Evolutionary conservation across 805 yeast species (phyloP).

Genomic region (Metschnikowia orientalis): DNA sequence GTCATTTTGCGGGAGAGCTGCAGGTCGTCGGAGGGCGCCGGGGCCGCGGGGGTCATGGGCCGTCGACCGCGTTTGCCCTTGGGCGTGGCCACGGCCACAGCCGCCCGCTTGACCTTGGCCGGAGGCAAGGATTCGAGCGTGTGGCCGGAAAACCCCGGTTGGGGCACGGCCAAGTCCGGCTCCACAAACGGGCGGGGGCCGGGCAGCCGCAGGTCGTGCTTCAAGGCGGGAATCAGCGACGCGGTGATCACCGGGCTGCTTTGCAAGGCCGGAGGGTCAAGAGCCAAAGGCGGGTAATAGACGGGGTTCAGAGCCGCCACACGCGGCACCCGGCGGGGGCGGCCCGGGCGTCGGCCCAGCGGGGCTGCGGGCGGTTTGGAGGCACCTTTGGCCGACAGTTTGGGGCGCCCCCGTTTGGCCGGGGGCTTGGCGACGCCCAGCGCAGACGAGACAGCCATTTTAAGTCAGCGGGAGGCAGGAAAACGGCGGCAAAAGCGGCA

Average conservation of each 20-base stretch:
- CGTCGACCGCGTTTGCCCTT: slow-evolving; percentile 30
- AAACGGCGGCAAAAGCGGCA: too few species aligned
- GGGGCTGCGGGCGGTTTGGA: too few species aligned
- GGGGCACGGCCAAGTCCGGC: slow-evolving; percentile 52
- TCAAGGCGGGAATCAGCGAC: slow-evolving; percentile 4
- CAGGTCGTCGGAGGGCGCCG: slow-evolving; percentile 16
- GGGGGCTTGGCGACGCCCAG: too few species aligned
- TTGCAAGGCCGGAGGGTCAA: slow-evolving; percentile 2
- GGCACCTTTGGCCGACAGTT: too few species aligned
- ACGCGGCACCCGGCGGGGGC: slow-evolving; percentile 2
- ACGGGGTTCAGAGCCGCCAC: slow-evolving; percentile 3
- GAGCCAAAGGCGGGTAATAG: too few species aligned
- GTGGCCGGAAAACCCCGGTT: slow-evolving; percentile 64
- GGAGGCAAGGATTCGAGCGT: slow-evolving; percentile 71
- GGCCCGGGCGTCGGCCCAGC: too few species aligned
- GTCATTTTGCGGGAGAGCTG: slow-evolving; percentile 13
- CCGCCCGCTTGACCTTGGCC: slow-evolving; percentile 51
- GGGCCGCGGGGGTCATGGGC: slow-evolving; percentile 15
- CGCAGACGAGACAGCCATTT: too few species aligned
- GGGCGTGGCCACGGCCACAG: slow-evolving; percentile 48
- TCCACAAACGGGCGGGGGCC: slow-evolving; percentile 42
- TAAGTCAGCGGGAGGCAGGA: too few species aligned
- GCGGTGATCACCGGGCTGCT: slow-evolving; percentile 11
- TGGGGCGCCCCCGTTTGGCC: too few species aligned
- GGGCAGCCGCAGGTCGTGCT: slow-evolving; percentile 1